These are phyloP conservation scores for Rhizophagus prolifer DNA, from an alignment of 192 early-diverging fungal species.

Conservation along the genomic window DNA sequence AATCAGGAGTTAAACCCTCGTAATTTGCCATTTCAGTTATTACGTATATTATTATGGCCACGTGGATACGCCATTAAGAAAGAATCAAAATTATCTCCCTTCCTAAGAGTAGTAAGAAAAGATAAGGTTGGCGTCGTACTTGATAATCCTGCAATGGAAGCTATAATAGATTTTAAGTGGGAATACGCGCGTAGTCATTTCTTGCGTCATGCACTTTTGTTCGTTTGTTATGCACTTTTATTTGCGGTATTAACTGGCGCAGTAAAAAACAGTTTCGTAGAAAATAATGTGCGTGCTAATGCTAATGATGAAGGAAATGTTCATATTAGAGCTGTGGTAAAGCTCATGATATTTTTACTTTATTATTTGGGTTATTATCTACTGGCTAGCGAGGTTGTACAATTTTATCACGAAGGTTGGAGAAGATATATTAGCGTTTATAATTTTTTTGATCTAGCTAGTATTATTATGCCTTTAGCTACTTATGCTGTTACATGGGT, in stretches of 20 bases:
- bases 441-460: not conserved
- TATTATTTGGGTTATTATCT: conserved; percentile 4
- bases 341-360: not conserved
- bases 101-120: not conserved
- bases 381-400: not conserved
- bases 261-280: not conserved
- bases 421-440: not conserved
- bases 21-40: not conserved
- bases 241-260: not conserved
- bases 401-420: not conserved
- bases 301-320: too few relatives aligned
- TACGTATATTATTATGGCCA: not conserved
- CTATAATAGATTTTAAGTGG: not conserved
- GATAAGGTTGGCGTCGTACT: not conserved
- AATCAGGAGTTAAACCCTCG: not conserved
- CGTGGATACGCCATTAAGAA: not conserved
- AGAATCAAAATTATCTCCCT: not conserved
- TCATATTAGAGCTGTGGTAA: too few relatives aligned
- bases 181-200: not conserved
- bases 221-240: not conserved
- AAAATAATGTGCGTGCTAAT: not conserved
- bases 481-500: not conserved
- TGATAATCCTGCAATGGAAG: conserved; percentile 6
- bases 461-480: not conserved
- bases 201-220: not conserved